These are phyloP conservation scores for Massariosphaeria phaeospora DNA, from an alignment of 495 filamentous ascomycete genomes.

Conservation along the genomic window DNA sequence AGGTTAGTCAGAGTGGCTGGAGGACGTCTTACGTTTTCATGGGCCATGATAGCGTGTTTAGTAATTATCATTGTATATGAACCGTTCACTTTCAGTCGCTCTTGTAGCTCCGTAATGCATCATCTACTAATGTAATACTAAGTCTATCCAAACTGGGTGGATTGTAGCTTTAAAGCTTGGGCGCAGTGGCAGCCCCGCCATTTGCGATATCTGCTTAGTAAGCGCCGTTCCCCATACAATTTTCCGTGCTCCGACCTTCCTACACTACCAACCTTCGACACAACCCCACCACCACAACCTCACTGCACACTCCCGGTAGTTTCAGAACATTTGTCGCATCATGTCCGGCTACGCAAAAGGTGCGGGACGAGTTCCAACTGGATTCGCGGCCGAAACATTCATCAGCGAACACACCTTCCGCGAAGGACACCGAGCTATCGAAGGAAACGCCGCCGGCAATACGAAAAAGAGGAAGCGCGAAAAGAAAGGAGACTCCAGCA, in stretches of 20 bases:
- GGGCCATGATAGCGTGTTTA: conserved; percentile 23
- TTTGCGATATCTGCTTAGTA: too few relatives aligned
- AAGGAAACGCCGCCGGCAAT: conserved; percentile 63
- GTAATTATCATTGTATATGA: conserved; percentile 21
- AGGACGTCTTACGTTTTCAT: conserved; percentile 6
- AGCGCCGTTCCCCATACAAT: too few relatives aligned
- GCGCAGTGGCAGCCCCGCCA: too few relatives aligned
- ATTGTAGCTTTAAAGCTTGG: too few relatives aligned
- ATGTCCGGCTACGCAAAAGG: conserved; percentile 54
- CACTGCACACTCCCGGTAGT: neutral
- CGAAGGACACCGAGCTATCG: conserved; percentile 45
- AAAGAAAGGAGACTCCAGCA: conserved; percentile 71
- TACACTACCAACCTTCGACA: neutral
- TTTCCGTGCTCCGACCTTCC: too few relatives aligned
- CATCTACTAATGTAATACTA: too few relatives aligned
- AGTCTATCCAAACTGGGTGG: too few relatives aligned
- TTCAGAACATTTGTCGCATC: neutral
- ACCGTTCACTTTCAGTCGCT: neutral
- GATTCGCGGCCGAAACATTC: conserved; percentile 78
- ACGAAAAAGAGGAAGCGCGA: conserved; percentile 73
- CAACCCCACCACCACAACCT: neutral
- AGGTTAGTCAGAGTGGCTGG: neutral
- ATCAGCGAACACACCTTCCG: conserved; percentile 84
- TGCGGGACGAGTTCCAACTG: conserved; percentile 80
- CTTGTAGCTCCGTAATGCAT: too few relatives aligned